phyloP scores from a whole-genome alignment of 257 asterid species.

The Salvia hispanica region DNA sequence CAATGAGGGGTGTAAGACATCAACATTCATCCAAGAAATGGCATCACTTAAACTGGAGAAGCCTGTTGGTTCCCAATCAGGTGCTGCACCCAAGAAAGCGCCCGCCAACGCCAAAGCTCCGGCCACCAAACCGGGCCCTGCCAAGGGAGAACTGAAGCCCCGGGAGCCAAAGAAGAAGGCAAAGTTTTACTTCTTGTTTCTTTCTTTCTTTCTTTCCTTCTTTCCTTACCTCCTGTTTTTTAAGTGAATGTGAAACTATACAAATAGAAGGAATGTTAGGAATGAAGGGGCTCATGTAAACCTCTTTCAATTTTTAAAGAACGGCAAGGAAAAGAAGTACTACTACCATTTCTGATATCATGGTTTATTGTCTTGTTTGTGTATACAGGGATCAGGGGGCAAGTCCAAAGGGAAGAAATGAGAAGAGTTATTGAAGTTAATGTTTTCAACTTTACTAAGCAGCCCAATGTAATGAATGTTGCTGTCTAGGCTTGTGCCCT shows the following conservation, averaged over 20 bases:
- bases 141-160: constrained; percentile 49
- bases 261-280: not conserved
- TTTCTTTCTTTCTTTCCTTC: not conserved
- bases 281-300: not conserved
- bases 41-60: constrained; percentile 53
- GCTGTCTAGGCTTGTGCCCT: constrained; percentile 22
- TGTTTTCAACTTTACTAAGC: constrained; percentile 13
- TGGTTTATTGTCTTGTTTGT: constrained; percentile 11
- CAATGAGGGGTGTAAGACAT: not conserved
- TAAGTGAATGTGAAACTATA: not conserved
- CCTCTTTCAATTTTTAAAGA: no score
- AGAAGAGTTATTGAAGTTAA: constrained; percentile 22
- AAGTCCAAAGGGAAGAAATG: constrained; percentile 43
- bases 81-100: constrained; percentile 39
- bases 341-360: not conserved
- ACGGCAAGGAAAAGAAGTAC: no score
- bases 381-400: constrained; percentile 36
- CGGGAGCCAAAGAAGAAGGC: constrained; percentile 58
- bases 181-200: not conserved
- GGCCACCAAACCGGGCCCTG: constrained; percentile 34
- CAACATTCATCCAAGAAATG: constrained; percentile 28
- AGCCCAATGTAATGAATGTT: constrained; percentile 24
- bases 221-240: no score
- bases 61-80: constrained; percentile 39
- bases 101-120: constrained; percentile 43